Evolutionary conservation across 441 rosid species (phyloP).

Genomic region (Pelargonium cotyledonis): DNA sequence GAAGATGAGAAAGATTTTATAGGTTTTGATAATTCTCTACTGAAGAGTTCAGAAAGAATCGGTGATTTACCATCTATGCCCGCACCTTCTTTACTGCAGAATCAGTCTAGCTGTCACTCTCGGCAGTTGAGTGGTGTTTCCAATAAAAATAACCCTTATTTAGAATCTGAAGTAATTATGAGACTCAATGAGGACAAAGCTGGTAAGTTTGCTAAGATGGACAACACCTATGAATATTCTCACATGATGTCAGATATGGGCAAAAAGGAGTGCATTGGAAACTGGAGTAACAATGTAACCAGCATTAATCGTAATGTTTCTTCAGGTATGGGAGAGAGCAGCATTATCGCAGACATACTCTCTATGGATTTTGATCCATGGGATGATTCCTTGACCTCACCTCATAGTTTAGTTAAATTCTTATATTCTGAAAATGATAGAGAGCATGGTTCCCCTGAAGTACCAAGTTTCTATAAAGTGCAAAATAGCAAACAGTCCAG

Average conservation of each 20-base stretch:
- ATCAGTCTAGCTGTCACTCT: too few species aligned
- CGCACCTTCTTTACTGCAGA: too few species aligned
- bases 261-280: constrained; percentile 20
- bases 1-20: too few species aligned
- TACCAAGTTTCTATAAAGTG: constrained; percentile 28
- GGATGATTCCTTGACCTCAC: constrained; percentile 47
- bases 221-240: constrained; percentile 11
- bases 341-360: constrained; percentile 40
- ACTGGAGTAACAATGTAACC: constrained; percentile 18
- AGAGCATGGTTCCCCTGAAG: constrained; percentile 30
- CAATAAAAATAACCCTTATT: too few species aligned
- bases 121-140: too few species aligned
- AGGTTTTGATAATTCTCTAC: too few species aligned
- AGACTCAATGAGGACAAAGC: too few species aligned
- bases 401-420: constrained; percentile 31
- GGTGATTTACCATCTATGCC: too few species aligned
- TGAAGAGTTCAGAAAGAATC: too few species aligned
- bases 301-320: constrained; percentile 13
- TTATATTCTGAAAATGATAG: constrained; percentile 25
- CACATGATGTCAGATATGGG: constrained; percentile 12
- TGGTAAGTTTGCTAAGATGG: constrained; percentile 11
- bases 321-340: constrained; percentile 37
- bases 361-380: constrained; percentile 44
- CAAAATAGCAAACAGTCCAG: constrained; percentile 39
- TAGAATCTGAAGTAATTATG: too few species aligned